Base-by-base conservation (phyloP, 192 early-diverging fungal species). In the Coemansia sp. region DNA sequence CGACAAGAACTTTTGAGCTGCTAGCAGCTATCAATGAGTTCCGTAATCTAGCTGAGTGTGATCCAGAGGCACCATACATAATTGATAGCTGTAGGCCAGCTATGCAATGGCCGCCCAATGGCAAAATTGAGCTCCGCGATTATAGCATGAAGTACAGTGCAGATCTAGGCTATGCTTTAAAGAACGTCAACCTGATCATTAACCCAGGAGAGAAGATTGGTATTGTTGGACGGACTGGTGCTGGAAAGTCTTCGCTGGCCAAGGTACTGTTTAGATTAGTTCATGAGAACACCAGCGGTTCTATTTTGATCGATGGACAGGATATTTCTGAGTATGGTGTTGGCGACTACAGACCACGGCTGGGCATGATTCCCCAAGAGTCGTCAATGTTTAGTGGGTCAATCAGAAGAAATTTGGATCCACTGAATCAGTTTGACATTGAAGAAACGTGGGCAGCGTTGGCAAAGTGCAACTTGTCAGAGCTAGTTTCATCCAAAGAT, bases 291-390 rank as follows among this genome's bases (percentile, higher is more conserved):
- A 67, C 79, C 0, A 59, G 36, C 1, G 82, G 82, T 1, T 73
- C 79, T 3, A 93, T 96, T 55, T 64, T 85, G 36, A 92, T 97
- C 59, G 95, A 97, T 73, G 90, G 89, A 13, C 55, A 94, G n/a
- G 91, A 95, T 67, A 87, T 92, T 27, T 83, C 80, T 41, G 87
- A 86, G 31, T 82, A 96, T 46, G 91, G 90, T 3, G 83, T 95
- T 20, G 82, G 85, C 3, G 73, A 75, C 20, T 74, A 96, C 38
- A 86, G 96, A 11, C 47, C 78, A 36, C 60, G 64, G 24, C 47
- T 80, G 3, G 73, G 75, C 29, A 71, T 71, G 52, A 89, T 90
- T 61, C 88, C 89, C 10, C 89, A 90, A 72, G 91, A 92, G 42
- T 88, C 91, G 3, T 80, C 86, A 2, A 62, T 92, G 24, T 89